A percentile compares a stretch with the other conserved stretches of the same genome.
phyloP scores from a whole-genome alignment of 2,329 filamentous ascomycete genomes.

The Beauveria medogensis region DNA sequence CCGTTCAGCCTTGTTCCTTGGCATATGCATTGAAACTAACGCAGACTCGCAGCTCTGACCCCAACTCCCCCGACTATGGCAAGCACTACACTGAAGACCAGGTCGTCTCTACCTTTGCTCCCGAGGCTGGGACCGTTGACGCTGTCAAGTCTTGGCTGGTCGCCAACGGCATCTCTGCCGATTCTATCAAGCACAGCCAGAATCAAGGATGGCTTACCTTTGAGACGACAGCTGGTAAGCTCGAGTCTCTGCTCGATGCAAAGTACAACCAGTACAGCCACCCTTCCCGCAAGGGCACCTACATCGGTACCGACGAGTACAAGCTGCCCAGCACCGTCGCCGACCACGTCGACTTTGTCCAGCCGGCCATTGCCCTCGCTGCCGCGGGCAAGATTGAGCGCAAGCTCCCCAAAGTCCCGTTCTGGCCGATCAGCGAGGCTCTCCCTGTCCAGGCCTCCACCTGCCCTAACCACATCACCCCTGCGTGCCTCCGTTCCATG shows the following conservation, averaged over 20 bases:
- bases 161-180: constrained; percentile 37
- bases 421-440: background rate
- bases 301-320: constrained; percentile 30
- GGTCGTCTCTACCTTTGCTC: background rate
- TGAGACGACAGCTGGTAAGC: constrained; percentile 15
- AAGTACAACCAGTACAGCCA: constrained; percentile 44
- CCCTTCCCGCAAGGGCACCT: constrained; percentile 18
- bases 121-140: constrained; percentile 32
- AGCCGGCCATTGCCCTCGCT: constrained; percentile 26
- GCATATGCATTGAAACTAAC: background rate
- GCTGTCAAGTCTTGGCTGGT: constrained; percentile 45
- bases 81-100: constrained; percentile 9
- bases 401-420: constrained; percentile 13
- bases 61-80: constrained; percentile 5
- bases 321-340: constrained; percentile 28
- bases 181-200: constrained; percentile 39
- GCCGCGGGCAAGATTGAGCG: background rate
- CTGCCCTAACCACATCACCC: background rate
- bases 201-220: constrained; percentile 36
- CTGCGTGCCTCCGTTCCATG: constrained; percentile 12
- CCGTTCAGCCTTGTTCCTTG: background rate
- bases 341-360: constrained; percentile 32
- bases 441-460: constrained; percentile 28
- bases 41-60: background rate
- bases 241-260: constrained; percentile 27